Conservation (phyloP, 2,329 filamentous ascomycete species). For the Phaeosphaeriaceae sp. region DNA sequence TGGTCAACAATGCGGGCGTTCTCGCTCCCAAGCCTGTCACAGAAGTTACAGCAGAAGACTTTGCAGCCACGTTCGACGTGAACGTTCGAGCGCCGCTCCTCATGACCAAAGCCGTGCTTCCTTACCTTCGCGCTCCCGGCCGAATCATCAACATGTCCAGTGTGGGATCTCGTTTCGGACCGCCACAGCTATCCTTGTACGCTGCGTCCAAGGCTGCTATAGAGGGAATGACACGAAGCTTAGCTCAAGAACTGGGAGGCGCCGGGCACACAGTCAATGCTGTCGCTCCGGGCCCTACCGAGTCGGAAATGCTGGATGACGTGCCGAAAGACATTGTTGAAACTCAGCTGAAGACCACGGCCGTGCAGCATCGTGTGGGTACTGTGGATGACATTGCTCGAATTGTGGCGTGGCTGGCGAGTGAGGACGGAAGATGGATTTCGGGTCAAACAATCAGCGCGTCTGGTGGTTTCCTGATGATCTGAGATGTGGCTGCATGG, state of each 20-base stretch:
- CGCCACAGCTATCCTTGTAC: slow-evolving; percentile 59
- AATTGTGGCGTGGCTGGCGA: slow-evolving; percentile 63
- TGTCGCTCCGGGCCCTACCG: slow-evolving; percentile 65
- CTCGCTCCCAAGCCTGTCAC: slow-evolving; percentile 32
- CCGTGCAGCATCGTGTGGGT: slow-evolving; percentile 60
- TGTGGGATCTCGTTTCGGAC: slow-evolving; percentile 58
- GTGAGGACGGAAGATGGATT: slow-evolving; percentile 52
- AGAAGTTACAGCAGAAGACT: slow-evolving; percentile 57
- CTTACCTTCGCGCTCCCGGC: slow-evolving; percentile 55
- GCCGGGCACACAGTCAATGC: slow-evolving; percentile 67
- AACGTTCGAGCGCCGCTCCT: slow-evolving; percentile 64
- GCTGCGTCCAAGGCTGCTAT: slow-evolving; percentile 66
- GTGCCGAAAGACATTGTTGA: slow-evolving; percentile 59
- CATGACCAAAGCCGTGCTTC: slow-evolving; percentile 61
- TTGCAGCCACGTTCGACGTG: slow-evolving; percentile 61
- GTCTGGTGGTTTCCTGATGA: slow-evolving; percentile 56
- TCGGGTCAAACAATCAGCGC: slow-evolving; percentile 64
- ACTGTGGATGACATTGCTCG: slow-evolving; percentile 61
- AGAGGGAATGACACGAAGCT: slow-evolving; percentile 65
- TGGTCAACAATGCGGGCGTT: slow-evolving; percentile 53
- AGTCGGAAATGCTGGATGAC: slow-evolving; percentile 64
- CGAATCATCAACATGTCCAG: slow-evolving; percentile 68
- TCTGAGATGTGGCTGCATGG: slow-evolving; percentile 11
- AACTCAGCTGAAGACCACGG: slow-evolving; percentile 59
- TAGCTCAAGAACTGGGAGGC: slow-evolving; percentile 65